These are phyloP conservation scores for Xylariaceae sp. DNA, from an alignment of 2,329 filamentous ascomycete genomes.

Conservation along the genomic window DNA sequence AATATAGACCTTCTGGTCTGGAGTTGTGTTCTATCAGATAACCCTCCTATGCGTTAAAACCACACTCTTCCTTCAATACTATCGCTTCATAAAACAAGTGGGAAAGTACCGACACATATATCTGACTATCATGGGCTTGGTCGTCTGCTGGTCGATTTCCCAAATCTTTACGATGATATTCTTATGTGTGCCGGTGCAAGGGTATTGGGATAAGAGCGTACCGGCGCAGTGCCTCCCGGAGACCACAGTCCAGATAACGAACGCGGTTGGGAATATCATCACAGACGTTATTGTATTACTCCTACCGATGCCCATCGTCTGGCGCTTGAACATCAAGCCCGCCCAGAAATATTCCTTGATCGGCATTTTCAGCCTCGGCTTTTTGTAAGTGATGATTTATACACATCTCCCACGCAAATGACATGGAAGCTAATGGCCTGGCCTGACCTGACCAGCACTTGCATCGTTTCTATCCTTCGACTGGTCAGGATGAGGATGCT, in stretches of 20 bases:
- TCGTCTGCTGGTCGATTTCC: slow-evolving; percentile 15
- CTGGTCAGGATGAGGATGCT: slow-evolving; percentile 12
- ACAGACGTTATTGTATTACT: slow-evolving; percentile 18
- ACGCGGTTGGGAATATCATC: slow-evolving; percentile 16
- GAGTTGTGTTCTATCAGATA: slow-evolving; percentile 14
- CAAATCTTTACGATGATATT: slow-evolving; percentile 15
- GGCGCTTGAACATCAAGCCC: slow-evolving; percentile 14
- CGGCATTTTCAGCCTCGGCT: slow-evolving; percentile 15
- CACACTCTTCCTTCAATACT: slow-evolving; percentile 21
- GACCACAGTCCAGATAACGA: slow-evolving; percentile 13
- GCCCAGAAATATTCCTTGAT: slow-evolving; percentile 16
- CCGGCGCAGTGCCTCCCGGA: slow-evolving; percentile 11
- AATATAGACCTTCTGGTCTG: slow-evolving; percentile 13
- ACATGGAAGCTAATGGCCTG: not conserved
- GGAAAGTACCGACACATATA: slow-evolving; percentile 13
- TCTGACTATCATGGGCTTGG: slow-evolving; percentile 10
- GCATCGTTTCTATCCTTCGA: slow-evolving; percentile 17
- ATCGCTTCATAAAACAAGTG: slow-evolving; percentile 17
- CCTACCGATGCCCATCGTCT: slow-evolving; percentile 20
- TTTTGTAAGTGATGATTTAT: slow-evolving; percentile 19
- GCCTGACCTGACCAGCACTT: slow-evolving; percentile 8
- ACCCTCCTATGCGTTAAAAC: slow-evolving; percentile 17
- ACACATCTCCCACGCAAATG: not conserved
- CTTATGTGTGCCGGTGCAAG: slow-evolving; percentile 2
- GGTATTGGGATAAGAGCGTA: slow-evolving; percentile 10